phyloP scores from a whole-genome alignment of 2,329 filamentous ascomycete genomes.

The Cladobotryum protrusum region DNA sequence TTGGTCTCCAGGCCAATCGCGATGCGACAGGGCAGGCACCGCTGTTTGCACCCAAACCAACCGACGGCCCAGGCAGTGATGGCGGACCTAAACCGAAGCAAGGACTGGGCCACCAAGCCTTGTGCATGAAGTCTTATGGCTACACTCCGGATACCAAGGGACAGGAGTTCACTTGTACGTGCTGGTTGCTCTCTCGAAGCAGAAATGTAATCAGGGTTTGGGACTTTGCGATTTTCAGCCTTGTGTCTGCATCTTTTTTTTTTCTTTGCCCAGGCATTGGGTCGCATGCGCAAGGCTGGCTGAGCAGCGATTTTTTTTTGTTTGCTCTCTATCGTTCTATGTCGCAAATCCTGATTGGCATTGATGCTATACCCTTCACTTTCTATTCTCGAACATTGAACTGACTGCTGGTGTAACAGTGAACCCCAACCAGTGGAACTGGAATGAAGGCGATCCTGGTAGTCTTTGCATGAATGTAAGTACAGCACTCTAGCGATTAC shows the following conservation, averaged over 20 bases:
- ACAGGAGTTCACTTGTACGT: constrained; percentile 43
- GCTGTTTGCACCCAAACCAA: constrained; percentile 34
- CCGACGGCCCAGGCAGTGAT: constrained; percentile 16
- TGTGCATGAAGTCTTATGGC: constrained; percentile 40
- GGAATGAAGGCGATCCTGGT: constrained; percentile 31
- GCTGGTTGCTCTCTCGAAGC: background rate
- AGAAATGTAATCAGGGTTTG: background rate
- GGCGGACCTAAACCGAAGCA: constrained; percentile 20
- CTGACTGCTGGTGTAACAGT: constrained; percentile 28
- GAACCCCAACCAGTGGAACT: constrained; percentile 52
- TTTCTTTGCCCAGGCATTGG: too few relatives aligned
- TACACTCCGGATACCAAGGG: constrained; percentile 38
- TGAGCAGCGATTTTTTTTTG: too few relatives aligned
- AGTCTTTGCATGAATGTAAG: constrained; percentile 48
- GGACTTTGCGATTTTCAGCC: background rate
- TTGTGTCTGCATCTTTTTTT: too few relatives aligned
- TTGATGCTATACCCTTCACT: too few relatives aligned
- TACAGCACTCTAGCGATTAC: constrained; percentile 10
- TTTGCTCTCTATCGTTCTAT: too few relatives aligned
- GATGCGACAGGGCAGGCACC: constrained; percentile 36
- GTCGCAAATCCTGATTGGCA: too few relatives aligned
- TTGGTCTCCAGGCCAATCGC: constrained; percentile 42
- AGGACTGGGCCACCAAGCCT: constrained; percentile 27
- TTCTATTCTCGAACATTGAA: background rate
- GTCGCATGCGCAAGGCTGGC: too few relatives aligned